A percentile compares a stretch with the other conserved stretches of the same genome.
Evolutionary conservation across 345 rosid species (phyloP).

Genomic region (Eucalyptus curtisii): DNA sequence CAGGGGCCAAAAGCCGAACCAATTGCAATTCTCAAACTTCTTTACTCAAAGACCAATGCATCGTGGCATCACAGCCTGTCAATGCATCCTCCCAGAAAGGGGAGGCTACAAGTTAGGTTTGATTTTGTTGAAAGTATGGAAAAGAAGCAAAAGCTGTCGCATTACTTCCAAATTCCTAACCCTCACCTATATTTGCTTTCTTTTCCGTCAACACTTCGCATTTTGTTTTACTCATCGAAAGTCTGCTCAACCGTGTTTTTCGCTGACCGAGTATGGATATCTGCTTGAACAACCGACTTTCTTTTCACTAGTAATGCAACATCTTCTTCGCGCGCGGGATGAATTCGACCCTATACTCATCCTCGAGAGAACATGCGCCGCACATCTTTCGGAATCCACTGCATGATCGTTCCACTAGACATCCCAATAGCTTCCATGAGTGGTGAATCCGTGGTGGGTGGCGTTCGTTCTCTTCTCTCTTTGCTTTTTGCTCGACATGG

Average conservation of each 20-base stretch:
- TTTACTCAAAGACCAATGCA: background rate
- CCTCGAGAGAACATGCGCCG: background rate
- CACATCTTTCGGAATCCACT: background rate
- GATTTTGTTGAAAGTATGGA: background rate
- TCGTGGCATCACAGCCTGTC: background rate
- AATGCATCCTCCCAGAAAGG: background rate
- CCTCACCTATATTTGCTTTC: background rate
- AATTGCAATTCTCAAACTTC: background rate
- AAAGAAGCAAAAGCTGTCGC: background rate
- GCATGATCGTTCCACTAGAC: background rate
- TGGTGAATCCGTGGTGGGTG: background rate
- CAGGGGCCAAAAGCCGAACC: background rate
- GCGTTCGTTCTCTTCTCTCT: background rate
- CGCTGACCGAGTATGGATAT: background rate
- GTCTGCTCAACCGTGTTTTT: background rate
- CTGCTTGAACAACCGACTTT: background rate
- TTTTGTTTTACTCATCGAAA: background rate
- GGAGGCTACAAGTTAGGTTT: background rate
- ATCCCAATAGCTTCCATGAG: background rate
- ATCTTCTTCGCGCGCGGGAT: too few species aligned
- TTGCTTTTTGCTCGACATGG: background rate
- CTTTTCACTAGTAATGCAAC: background rate
- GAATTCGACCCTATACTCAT: background rate
- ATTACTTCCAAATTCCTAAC: background rate
- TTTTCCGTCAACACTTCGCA: background rate